Percentiles rank a stretch among this genome's conserved stretches.
Evolutionary conservation across 1,139 yeast genomes (phyloP).

Genomic region (Candida pseudoviswanathii): DNA sequence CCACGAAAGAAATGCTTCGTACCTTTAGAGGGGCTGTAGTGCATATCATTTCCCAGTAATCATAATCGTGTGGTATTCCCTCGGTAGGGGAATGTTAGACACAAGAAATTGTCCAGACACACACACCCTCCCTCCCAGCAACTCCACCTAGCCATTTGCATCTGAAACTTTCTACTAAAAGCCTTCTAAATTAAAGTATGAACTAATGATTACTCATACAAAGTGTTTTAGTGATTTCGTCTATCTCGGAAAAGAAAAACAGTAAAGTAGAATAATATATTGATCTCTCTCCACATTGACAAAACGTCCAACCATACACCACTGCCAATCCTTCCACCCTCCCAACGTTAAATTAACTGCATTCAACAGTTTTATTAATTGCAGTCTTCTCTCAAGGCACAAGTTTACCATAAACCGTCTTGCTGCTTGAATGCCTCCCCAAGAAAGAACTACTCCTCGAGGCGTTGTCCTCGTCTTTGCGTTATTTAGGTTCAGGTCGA

Average conservation of each 20-base stretch:
- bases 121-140: not conserved
- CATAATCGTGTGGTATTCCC: not conserved
- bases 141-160: not conserved
- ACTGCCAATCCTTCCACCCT: not conserved
- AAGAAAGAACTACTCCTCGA: no score
- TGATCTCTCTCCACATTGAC: not conserved
- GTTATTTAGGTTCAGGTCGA: no score
- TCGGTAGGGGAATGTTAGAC: not conserved
- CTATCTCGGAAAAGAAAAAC: not conserved
- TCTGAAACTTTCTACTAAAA: not conserved
- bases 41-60: not conserved
- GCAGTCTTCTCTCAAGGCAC: not conserved
- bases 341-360: not conserved
- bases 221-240: not conserved
- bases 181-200: not conserved
- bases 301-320: not conserved
- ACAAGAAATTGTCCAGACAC: not conserved
- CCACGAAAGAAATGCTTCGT: not conserved
- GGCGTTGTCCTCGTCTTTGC: no score
- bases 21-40: not conserved
- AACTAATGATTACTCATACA: not conserved
- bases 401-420: not conserved
- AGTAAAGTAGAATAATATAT: not conserved
- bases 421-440: no score
- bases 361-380: not conserved